Base-by-base conservation (phyloP, 305 asterid species). In the Solanum chacoense region DNA sequence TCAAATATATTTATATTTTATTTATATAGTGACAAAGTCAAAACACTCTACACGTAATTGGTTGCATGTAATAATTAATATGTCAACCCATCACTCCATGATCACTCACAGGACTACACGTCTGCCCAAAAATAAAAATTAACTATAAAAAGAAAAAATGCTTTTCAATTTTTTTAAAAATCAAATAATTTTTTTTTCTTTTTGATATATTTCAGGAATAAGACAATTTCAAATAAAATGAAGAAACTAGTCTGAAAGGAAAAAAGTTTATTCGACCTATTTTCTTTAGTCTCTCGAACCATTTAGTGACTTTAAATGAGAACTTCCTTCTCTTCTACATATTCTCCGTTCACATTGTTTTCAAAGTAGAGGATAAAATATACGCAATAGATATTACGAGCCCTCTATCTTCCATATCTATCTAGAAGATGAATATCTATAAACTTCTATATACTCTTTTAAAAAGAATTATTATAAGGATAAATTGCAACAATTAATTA, bases 371-470 rank as follows among this genome's bases (percentile, higher is more conserved):
- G 6, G 26, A 8, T 0, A 32, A 73, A 73, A 18, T 16, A 4
- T 31, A 73, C 0, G 0, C n/a, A 7, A 28, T 0, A 28, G 5
- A 0, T 71, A 26, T 4, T 6, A 26, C 9, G 18, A 69, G 75
- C 18, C 9, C 18, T 69, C 18, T 26, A 4, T 72, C 77, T 4
- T 13, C 1, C 22, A 14, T 3, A 2, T 72, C 1, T 72, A 28
- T 28, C 0, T 11, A 71, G 36, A 3, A 28, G 9, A 69, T 5
- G 11, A 2, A 67, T 67, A 24, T 3, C 0, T 63, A 2, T 11
- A 63, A 22, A 63, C 29, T 63, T 55, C 1, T 63, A 22, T n/a
- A n/a, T 9, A 65, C 6, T 22, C 26, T 9, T n/a, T 22, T 0
- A 2, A 65, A 65, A n/a, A n/a, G 0, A n/a, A 65, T 20, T 55